These are phyloP conservation scores for Tricholoma saponaceum DNA, from an alignment of 768 basidiomycete species.

Conservation along the genomic window DNA sequence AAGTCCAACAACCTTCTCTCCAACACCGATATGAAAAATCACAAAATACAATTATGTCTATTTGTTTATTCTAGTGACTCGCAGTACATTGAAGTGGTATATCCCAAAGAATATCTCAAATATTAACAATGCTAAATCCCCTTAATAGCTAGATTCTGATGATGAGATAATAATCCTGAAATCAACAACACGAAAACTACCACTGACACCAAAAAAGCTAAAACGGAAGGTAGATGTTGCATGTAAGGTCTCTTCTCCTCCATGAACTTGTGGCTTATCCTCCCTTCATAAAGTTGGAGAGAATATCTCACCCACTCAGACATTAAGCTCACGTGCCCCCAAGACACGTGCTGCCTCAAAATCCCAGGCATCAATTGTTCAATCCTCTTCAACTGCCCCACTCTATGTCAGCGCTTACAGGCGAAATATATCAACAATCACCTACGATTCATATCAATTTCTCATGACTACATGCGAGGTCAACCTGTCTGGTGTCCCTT, in stretches of 20 bases:
- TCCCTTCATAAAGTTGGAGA: background rate
- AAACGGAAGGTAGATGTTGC: background rate
- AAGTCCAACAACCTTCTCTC: background rate
- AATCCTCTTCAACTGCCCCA: background rate
- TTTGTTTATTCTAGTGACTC: background rate
- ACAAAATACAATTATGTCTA: background rate
- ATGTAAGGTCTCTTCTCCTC: background rate
- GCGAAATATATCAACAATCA: background rate
- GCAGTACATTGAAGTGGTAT: background rate
- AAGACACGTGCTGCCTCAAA: background rate
- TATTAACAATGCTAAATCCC: background rate
- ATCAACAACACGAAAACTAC: background rate
- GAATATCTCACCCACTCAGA: background rate
- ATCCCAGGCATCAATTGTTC: background rate
- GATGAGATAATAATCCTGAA: background rate
- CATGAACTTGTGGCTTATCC: background rate
- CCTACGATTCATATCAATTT: background rate
- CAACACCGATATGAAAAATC: background rate
- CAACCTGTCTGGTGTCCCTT: background rate
- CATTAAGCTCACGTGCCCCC: background rate
- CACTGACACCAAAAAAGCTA: background rate
- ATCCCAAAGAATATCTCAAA: no score
- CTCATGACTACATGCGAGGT: background rate
- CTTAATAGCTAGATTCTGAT: background rate
- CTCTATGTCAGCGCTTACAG: background rate